These are phyloP conservation scores for Cercis canadensis DNA, from an alignment of 306 rosid species.

Conservation along the genomic window DNA sequence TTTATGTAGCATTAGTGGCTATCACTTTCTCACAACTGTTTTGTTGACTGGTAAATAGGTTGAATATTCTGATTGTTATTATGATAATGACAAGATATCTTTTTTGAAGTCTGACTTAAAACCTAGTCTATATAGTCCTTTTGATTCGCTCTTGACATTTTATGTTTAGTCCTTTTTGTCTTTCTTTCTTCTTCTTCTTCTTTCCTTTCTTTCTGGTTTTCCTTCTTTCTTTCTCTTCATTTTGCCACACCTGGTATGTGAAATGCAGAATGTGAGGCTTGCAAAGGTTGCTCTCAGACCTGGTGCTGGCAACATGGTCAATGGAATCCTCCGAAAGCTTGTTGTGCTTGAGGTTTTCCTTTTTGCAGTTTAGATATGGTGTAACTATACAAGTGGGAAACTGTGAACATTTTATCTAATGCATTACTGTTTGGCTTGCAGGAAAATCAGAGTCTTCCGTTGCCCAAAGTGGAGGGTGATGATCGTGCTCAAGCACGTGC, in stretches of 20 bases:
- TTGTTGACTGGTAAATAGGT: conserved; percentile 9
- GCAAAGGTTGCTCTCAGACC: conserved; percentile 88
- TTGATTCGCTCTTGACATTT: background rate
- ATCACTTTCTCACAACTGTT: background rate
- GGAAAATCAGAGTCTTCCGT: conserved; percentile 73
- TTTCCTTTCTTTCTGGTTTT: background rate
- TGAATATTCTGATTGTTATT: background rate
- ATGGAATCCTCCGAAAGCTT: conserved; percentile 85
- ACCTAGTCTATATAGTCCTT: background rate
- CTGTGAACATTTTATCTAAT: conserved; percentile 19
- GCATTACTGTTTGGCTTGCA: conserved; percentile 48
- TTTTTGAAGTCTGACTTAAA: conserved; percentile 4
- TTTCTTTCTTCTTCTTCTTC: background rate
- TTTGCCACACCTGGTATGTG: background rate
- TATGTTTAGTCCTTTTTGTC: background rate
- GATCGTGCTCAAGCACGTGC: conserved; percentile 86
- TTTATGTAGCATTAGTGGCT: background rate
- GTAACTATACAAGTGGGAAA: conserved; percentile 4
- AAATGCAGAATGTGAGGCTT: conserved; percentile 83
- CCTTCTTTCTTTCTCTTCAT: background rate
- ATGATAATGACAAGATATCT: background rate
- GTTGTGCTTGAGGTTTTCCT: conserved; percentile 66
- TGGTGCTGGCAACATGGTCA: conserved; percentile 95
- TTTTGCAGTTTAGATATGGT: conserved; percentile 12
- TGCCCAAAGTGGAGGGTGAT: conserved; percentile 86